Evolutionary conservation across 306 rosid species (phyloP), one percentile per base, ranked within the genome.

Genomic region (Cicer bijugum): DNA sequence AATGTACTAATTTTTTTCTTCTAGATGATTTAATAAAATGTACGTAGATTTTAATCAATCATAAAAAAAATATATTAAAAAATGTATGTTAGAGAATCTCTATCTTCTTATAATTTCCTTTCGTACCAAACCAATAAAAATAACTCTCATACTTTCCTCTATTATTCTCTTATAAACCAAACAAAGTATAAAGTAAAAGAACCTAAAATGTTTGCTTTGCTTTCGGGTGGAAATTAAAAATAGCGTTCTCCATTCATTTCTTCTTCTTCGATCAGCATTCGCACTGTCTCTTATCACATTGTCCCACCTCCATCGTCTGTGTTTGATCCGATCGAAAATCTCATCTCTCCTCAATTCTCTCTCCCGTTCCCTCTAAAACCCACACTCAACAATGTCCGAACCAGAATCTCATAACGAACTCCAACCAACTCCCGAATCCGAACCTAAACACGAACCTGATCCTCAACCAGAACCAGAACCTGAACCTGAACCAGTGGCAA

Each of bases 331-430:
- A 75, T 16, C 67, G 4, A 42, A 66, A 38, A 62, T 69, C 28
- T 47, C 57, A 12, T 6, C 1, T 59, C 6, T 73, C 59, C 46
- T 58, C 58, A 19, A 55, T 65, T 72, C 37, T 5, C 57, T 7
- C 1, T 39, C 28, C 14, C 69, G n/a, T 66, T 57, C 42, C 60
- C 38, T 64, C 33, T 5, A 7, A 73, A 72, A 79, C 83, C 75
- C 69, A 55, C 69, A 8, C 28, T 8, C 9, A 73, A 57, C 51
- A 50, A 80, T 76, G 79, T 67, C 77, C 6, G 82, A 83, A 76
- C 77, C 61, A 20, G 82, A 75, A 44, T 79, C 75, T 12, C 83
- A 20, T 1, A 62, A 69, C 67, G 66, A 63, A 44, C 74, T 6
- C 40, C 80, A 74, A 12, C 33, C 76, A 17, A 61, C 35, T 0